A percentile compares a stretch with the other conserved stretches of the same genome.
Conservation (phyloP, 1,139 yeast species). For the Arxiozyma slooffiae region DNA sequence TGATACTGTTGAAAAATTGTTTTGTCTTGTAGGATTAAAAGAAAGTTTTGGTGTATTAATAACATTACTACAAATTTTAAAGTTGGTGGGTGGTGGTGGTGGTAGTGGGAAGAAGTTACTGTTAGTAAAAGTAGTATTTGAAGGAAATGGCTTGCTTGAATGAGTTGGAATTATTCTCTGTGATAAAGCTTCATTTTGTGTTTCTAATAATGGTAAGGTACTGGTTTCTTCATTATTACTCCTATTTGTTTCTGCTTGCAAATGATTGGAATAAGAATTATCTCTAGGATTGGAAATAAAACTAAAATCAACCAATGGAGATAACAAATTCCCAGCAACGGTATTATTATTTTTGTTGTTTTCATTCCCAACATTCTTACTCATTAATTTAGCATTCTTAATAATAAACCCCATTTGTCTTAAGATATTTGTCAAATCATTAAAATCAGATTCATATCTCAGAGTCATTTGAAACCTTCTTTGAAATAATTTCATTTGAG, state of each 20-base stretch:
- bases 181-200: neutral
- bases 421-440: conserved; percentile 8
- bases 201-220: neutral
- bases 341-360: no score
- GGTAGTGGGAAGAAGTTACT: no score
- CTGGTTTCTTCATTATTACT: neutral
- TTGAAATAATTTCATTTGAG: neutral
- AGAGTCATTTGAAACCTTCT: conserved; percentile 23
- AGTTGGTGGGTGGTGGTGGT: no score
- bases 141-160: neutral
- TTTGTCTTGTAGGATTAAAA: neutral
- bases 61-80: no score
- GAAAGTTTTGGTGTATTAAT: neutral
- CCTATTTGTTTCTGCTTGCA: neutral
- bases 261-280: neutral
- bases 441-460: conserved; percentile 12
- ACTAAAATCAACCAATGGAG: neutral
- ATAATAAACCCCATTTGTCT: conserved; percentile 11
- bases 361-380: neutral
- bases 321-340: neutral
- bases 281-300: neutral
- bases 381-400: conserved; percentile 7
- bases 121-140: no score
- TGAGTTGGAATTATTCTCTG: neutral
- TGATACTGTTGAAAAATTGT: neutral